phyloP scores from a whole-genome alignment of 2,329 filamentous ascomycete genomes.

The Claviceps sp. region DNA sequence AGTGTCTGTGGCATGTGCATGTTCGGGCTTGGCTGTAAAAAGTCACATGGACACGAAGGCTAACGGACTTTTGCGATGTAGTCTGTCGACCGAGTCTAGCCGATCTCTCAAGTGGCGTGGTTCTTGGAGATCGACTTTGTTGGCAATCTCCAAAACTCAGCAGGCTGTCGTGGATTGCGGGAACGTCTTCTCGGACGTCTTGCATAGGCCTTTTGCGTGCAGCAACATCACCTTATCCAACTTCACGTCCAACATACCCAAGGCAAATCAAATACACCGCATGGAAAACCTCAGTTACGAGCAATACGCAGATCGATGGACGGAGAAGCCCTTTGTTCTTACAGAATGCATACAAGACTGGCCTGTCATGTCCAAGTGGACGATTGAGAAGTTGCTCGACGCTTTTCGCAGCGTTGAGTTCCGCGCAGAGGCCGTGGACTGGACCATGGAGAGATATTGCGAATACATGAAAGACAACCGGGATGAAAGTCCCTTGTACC shows the following conservation, averaged over 20 bases:
- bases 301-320: conserved; percentile 66
- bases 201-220: conserved; percentile 85
- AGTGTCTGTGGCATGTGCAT: background rate
- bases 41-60: background rate
- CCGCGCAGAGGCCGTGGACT: conserved; percentile 86
- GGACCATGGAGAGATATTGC: conserved; percentile 69
- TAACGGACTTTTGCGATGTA: conserved; percentile 6
- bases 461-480: conserved; percentile 66
- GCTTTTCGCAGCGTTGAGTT: conserved; percentile 57
- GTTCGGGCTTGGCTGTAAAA: background rate
- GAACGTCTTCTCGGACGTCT: conserved; percentile 75
- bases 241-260: conserved; percentile 59
- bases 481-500: conserved; percentile 83
- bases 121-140: conserved; percentile 70
- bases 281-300: conserved; percentile 54
- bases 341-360: conserved; percentile 70
- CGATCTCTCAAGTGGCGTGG: conserved; percentile 50
- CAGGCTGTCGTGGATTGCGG: conserved; percentile 54
- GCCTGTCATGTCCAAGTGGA: conserved; percentile 68
- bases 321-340: conserved; percentile 71
- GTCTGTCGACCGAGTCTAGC: conserved; percentile 18
- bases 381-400: conserved; percentile 49
- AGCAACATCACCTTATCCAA: conserved; percentile 56
- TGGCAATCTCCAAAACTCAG: conserved; percentile 39
- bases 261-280: conserved; percentile 57